A percentile compares a stretch with the other conserved stretches of the same genome.
These are phyloP conservation scores for Ampelomyces quisqualis DNA, from an alignment of 2,329 filamentous ascomycete species.

Conservation along the genomic window DNA sequence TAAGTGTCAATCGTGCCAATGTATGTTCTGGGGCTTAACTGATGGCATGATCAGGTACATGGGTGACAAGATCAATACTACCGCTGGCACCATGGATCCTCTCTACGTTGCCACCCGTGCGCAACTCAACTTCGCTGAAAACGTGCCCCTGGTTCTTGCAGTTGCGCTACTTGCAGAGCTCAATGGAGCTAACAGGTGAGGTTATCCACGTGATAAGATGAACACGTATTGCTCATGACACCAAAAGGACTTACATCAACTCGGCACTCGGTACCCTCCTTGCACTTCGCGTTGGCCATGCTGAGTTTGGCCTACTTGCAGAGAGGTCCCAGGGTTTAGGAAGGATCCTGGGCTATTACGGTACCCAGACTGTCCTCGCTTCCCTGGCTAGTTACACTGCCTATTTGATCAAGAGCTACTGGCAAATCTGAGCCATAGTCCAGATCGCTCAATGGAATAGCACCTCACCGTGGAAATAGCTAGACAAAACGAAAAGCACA, in stretches of 20 bases:
- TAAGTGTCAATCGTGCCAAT: no score
- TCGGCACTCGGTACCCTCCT: constrained; percentile 44
- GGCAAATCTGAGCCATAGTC: constrained; percentile 18
- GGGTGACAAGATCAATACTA: constrained; percentile 25
- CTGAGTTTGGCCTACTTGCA: constrained; percentile 43
- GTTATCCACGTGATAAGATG: not conserved
- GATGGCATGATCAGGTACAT: constrained; percentile 19
- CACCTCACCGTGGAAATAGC: no score
- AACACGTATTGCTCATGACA: not conserved
- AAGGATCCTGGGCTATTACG: constrained; percentile 32
- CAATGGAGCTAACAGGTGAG: constrained; percentile 48
- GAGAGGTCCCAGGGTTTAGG: constrained; percentile 26
- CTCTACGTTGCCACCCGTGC: constrained; percentile 42
- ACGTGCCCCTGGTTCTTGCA: constrained; percentile 45
- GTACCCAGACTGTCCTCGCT: constrained; percentile 33
- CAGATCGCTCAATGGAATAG: no score
- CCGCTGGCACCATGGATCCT: constrained; percentile 22
- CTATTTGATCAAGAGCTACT: constrained; percentile 37
- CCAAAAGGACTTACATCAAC: constrained; percentile 26
- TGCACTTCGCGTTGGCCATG: constrained; percentile 44
- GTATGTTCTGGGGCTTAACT: no score
- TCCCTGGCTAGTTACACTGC: constrained; percentile 34
- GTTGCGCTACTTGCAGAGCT: constrained; percentile 47
- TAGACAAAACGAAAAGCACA: not conserved
- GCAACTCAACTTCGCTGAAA: constrained; percentile 49